Evolutionary conservation across 805 yeast species (phyloP).

Genomic region (Pichia cabralensis): DNA sequence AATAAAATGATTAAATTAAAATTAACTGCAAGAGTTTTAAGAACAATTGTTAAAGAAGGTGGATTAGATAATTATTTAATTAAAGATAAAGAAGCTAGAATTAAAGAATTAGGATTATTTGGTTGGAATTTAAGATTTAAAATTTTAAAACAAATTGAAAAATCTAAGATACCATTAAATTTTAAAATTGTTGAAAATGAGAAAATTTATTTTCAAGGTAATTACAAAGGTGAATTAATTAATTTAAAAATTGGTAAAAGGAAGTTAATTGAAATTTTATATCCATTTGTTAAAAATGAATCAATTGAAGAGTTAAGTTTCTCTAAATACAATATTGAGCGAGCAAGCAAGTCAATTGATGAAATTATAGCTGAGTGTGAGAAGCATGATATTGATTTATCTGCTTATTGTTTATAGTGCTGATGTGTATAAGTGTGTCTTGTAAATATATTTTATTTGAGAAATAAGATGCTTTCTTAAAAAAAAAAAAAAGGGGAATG

Average conservation of each 20-base stretch:
- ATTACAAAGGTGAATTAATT: slow-evolving; percentile 31
- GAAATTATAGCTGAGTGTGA: slow-evolving; percentile 44
- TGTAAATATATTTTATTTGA: too few species aligned
- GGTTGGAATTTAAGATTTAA: slow-evolving; percentile 88
- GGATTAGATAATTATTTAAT: slow-evolving; percentile 84
- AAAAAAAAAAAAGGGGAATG: too few species aligned
- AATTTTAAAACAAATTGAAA: slow-evolving; percentile 40
- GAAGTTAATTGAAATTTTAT: slow-evolving; percentile 45
- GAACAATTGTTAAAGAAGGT: slow-evolving; percentile 86
- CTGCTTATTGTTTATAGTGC: too few species aligned
- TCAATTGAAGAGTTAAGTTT: slow-evolving; percentile 35
- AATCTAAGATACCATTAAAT: slow-evolving; percentile 30
- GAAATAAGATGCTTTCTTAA: too few species aligned
- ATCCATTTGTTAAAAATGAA: slow-evolving; percentile 35
- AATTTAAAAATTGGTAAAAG: slow-evolving; percentile 56
- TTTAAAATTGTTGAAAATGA: slow-evolving; percentile 25
- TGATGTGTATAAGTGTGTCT: too few species aligned
- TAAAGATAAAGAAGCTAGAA: slow-evolving; percentile 81
- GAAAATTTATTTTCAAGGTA: slow-evolving; percentile 42
- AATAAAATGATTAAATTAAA: slow-evolving; percentile 44
- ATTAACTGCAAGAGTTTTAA: slow-evolving; percentile 71
- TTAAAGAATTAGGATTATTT: slow-evolving; percentile 82
- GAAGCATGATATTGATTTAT: slow-evolving; percentile 30
- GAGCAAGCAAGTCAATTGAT: slow-evolving; percentile 34
- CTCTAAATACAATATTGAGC: slow-evolving; percentile 36